Percentiles rank a stretch among this genome's conserved stretches.
phyloP scores from a whole-genome alignment of 305 asterid genomes.

The Fraxinus xanthoxyloides region DNA sequence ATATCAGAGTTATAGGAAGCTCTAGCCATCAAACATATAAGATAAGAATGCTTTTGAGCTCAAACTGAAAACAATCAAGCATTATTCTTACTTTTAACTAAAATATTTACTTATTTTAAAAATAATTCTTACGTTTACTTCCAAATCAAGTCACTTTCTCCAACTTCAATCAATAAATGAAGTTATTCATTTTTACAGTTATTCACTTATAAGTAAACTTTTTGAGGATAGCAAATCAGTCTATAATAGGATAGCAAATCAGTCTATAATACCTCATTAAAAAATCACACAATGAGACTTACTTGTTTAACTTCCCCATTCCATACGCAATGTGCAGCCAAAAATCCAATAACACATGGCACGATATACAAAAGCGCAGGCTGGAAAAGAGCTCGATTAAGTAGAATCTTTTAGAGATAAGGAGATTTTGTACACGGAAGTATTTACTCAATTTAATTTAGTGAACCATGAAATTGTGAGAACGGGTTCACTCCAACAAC shows the following conservation, averaged over 20 bases:
- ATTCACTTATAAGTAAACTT: neutral
- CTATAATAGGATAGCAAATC: neutral
- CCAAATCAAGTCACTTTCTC: neutral
- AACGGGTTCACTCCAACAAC: neutral
- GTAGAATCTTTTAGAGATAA: neutral
- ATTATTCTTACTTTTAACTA: neutral
- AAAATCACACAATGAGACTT: constrained; percentile 23
- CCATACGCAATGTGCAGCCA: constrained; percentile 85
- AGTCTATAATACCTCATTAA: neutral
- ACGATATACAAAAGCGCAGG: constrained; percentile 91
- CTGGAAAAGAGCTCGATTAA: constrained; percentile 36
- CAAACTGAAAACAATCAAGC: neutral
- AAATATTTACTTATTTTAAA: neutral
- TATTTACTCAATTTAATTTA: neutral
- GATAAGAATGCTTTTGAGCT: neutral
- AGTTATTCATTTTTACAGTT: neutral
- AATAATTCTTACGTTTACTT: neutral
- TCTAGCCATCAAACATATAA: neutral
- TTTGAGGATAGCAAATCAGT: neutral
- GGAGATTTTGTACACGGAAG: neutral
- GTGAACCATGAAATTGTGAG: neutral
- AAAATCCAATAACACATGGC: constrained; percentile 79
- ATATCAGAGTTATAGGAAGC: neutral
- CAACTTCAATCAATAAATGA: neutral
- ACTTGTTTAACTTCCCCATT: constrained; percentile 86